Conservation (phyloP, 768 basidiomycete species). For the Mycena crocata region DNA sequence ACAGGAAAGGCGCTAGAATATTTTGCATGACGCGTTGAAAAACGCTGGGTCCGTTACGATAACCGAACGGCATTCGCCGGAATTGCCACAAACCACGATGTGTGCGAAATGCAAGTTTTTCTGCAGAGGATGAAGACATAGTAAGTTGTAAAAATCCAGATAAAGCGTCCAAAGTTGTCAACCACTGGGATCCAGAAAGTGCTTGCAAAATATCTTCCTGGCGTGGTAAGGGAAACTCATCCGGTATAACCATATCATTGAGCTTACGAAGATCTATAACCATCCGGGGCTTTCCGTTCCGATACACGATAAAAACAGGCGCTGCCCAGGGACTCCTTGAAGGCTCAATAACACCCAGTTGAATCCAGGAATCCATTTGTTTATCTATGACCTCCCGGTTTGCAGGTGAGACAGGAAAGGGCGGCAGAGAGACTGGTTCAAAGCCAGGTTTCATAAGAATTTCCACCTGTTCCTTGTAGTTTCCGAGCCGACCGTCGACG, state of each 20-base stretch:
- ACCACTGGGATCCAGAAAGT: background rate
- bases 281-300: conserved; percentile 49
- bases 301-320: no score
- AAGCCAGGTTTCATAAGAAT: conserved; percentile 3
- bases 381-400: no score
- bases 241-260: conserved; percentile 30
- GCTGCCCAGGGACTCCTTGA: conserved; percentile 44
- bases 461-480: background rate
- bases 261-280: conserved; percentile 46
- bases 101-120: conserved; percentile 49
- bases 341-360: conserved; percentile 51
- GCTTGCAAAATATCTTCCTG: conserved; percentile 42
- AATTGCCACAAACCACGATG: conserved; percentile 56
- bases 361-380: conserved; percentile 42
- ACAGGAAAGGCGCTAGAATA: conserved; percentile 47
- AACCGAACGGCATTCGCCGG: conserved; percentile 53
- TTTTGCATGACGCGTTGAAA: conserved; percentile 56
- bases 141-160: background rate
- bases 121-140: background rate
- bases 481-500: background rate
- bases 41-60: conserved; percentile 47
- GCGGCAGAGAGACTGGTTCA: conserved; percentile 5
- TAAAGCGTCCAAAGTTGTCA: background rate
- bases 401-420: conserved; percentile 2
- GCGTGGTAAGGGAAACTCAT: no score